Evolutionary conservation across 352 stramenopile genomes (phyloP), one percentile per base, ranked within the genome.

Genomic region (Phytophthora ohioensis): DNA sequence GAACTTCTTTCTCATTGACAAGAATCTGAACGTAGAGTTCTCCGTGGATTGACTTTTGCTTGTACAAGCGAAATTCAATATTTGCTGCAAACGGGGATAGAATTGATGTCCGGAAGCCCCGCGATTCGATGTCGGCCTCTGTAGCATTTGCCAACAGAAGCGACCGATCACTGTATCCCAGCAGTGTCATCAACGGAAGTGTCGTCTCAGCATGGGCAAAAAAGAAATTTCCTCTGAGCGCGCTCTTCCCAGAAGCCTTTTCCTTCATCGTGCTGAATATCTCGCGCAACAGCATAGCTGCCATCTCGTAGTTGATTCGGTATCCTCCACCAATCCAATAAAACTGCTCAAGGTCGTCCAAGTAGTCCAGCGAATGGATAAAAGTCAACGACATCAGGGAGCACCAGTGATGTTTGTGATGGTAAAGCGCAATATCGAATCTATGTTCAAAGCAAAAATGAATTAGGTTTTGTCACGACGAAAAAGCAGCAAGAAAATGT

Each of bases 131-230:
- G 5, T 75, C 65, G 10, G 54, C 41, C 1, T 59, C n/a, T 0
- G 73, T 73, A 36, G 71, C 76, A 27, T 73, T 72, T 11, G 78
- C 76, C 11, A 72, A 12, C 5, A 87, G 59, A 39, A 54, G 55
- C 3, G 73, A 64, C 5, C 66, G 73, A 49, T 79, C 63, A 12
- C 76, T 72, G 6, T 84, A 75, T 3, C 82, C 82, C 41, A 90
- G 54, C 30, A 90, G 58, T 12, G 78, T 87, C 70, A 86, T 71
- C 36, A 90, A 62, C 1, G 82, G 82, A 5, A 90, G 66, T 12
- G 78, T 80, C 6, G 82, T 90, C 61, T 90, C 82, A 12, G 82
- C 82, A 57, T 90, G 82, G 0, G 80, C 80, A 35, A 90, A 88
- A 56, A 71, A 77, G 47, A 90, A 87, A 36, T 73, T 77, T 1